Base-by-base conservation (phyloP, 805 yeast species). In the Kodamaea sagamina region DNA sequence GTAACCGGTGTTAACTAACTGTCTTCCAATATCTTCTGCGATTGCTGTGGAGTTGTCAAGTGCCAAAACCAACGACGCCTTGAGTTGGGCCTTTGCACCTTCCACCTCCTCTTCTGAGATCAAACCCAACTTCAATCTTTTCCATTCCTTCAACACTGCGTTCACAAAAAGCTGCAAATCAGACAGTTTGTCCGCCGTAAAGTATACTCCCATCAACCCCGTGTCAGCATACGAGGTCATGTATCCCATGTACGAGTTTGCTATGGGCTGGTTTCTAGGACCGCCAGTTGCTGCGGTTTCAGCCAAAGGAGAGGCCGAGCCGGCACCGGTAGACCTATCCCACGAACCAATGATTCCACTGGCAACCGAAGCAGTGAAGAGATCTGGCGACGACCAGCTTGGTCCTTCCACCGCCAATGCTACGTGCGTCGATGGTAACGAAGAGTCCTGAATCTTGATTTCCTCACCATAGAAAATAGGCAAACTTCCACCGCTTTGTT, bases 401-500 rank as follows among this genome's bases (percentile, higher is more conserved):
- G 90, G 97, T 55, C 99, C 98, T 72, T 93, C 98, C n/a, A 93
- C 84, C 9, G 97, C 93, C 41, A 93, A 69, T 4, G 97, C 99
- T 43, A 90, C 79, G 66, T 93, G 95, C 1, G 97, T 89, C 6
- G 81, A 82, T 24, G 97, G 96, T 57, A 93, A 68, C 1, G 93
- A 72, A 49, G 80, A 80, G 54, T 93, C 97, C 54, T 84, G 83
- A 44, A 89, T 77, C 55, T 89, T 82, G 46, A 86, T 81, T 65
- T 93, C 97, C 45, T 89, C 92, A 34, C 95, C 92, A 49, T 81
- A 70, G 62, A 93, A 93, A 12, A 77, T 72, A 4, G 98, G 97
- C 35, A 84, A 61, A 45, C 79, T 84, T n/a, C 78, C 80, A 36
- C 88, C 78, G 46, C 79, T 77, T 38, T 84, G 74, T n/a, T 93